These are phyloP conservation scores for Candida berthetii DNA, from an alignment of 805 yeast species.

Conservation along the genomic window DNA sequence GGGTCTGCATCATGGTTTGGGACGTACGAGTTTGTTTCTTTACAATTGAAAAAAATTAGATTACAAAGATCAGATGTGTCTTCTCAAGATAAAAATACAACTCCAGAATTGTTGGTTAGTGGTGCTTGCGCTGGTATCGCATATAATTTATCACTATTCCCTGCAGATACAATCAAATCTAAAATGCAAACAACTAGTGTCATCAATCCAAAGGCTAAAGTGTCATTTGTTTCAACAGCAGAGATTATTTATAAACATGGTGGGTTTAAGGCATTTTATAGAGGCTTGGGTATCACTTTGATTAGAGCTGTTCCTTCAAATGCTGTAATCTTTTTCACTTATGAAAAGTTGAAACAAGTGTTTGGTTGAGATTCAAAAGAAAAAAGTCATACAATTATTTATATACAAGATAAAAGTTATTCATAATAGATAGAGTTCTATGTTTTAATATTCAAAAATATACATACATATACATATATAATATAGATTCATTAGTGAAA, in stretches of 20 bases:
- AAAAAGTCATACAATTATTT: not conserved
- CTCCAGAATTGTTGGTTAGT: conserved; percentile 55
- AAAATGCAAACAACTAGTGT: conserved; percentile 65
- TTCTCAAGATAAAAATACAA: conserved; percentile 21
- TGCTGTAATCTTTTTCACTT: conserved; percentile 77
- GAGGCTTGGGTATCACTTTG: conserved; percentile 81
- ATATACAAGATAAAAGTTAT: not conserved
- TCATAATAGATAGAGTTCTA: not conserved
- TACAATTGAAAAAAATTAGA: conserved; percentile 28
- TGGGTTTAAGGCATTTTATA: conserved; percentile 70
- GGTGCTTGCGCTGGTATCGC: conserved; percentile 87
- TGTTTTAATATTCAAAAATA: no score
- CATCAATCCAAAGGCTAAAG: conserved; percentile 17
- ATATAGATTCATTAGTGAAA: no score
- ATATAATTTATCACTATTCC: conserved; percentile 76
- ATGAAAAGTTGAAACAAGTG: conserved; percentile 52
- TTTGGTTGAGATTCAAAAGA: conserved; percentile 5
- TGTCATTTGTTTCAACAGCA: conserved; percentile 31
- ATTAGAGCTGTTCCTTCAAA: conserved; percentile 84
- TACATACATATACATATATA: no score
- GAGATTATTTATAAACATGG: conserved; percentile 35
- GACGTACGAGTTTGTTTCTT: conserved; percentile 58
- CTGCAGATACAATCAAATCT: conserved; percentile 87
- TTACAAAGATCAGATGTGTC: conserved; percentile 18
- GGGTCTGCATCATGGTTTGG: conserved; percentile 97